phyloP scores from a whole-genome alignment of 129 eudicot species.

The Heracleum sosnowskyi region DNA sequence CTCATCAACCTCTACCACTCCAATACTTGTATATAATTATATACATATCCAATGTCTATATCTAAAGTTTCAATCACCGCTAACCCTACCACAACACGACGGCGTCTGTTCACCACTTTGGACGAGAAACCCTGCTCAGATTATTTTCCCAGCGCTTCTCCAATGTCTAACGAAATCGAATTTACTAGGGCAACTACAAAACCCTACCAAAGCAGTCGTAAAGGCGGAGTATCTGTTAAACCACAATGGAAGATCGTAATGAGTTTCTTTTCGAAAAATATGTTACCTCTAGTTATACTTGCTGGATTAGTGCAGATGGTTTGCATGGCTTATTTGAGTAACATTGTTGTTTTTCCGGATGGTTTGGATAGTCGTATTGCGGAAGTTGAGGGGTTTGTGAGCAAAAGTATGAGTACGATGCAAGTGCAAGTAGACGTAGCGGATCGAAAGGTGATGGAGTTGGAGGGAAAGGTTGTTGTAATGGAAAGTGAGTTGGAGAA shows the following conservation, averaged over 20 bases:
- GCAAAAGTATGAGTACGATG: constrained; percentile 46
- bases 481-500: not conserved
- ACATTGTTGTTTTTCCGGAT: constrained; percentile 11
- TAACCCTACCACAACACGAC: constrained; percentile 38
- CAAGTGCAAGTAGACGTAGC: constrained; percentile 76
- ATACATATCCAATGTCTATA: constrained; percentile 37
- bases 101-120: constrained; percentile 24
- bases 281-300: constrained; percentile 38
- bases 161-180: constrained; percentile 12
- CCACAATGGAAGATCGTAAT: constrained; percentile 58
- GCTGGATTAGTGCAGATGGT: constrained; percentile 58
- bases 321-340: constrained; percentile 26
- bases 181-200: constrained; percentile 17
- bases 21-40: not conserved
- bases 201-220: constrained; percentile 17
- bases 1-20: not conserved
- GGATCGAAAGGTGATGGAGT: not conserved
- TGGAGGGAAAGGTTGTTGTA: not conserved
- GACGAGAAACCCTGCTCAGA: constrained; percentile 36
- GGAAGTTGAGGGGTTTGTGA: constrained; percentile 53
- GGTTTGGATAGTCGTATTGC: constrained; percentile 62
- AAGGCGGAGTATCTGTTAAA: constrained; percentile 15
- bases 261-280: constrained; percentile 54
- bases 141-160: not conserved
- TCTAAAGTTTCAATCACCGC: constrained; percentile 58